Percentiles rank a stretch among this genome's conserved stretches.
phyloP scores from a whole-genome alignment of 192 early-diverging fungal species.

The Backusella tarrabulga region DNA sequence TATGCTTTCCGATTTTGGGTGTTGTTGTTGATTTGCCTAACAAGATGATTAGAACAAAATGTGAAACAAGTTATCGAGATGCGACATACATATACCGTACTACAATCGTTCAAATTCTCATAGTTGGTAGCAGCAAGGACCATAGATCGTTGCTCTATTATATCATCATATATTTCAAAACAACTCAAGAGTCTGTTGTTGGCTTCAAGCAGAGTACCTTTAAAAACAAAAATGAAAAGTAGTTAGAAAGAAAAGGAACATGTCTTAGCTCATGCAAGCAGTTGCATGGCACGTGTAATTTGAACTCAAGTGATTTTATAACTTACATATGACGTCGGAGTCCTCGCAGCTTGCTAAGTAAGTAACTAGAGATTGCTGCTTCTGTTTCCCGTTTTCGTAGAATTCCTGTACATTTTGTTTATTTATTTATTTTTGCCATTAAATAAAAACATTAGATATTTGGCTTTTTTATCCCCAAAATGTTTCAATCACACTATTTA shows the following conservation, averaged over 20 bases:
- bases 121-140: slow-evolving; percentile 42
- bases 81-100: neutral
- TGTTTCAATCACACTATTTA: slow-evolving; percentile 13
- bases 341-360: slow-evolving; percentile 37
- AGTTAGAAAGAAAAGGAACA: neutral
- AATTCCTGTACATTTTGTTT: slow-evolving; percentile 44
- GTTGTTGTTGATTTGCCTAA: slow-evolving; percentile 1
- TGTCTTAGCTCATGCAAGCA: neutral
- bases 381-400: slow-evolving; percentile 45
- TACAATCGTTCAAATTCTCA: slow-evolving; percentile 17
- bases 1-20: slow-evolving; percentile 5
- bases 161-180: slow-evolving; percentile 56
- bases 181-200: slow-evolving; percentile 50
- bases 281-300: slow-evolving; percentile 1
- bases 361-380: slow-evolving; percentile 39
- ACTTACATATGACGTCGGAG: slow-evolving; percentile 42
- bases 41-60: neutral
- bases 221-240: neutral
- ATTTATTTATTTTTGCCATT: neutral
- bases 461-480: neutral
- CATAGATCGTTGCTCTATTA: slow-evolving; percentile 50
- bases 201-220: slow-evolving; percentile 47
- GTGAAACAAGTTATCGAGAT: neutral
- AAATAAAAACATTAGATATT: neutral
- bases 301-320: neutral